Conservation (phyloP, 768 basidiomycete species). For the Boletus edulis region DNA sequence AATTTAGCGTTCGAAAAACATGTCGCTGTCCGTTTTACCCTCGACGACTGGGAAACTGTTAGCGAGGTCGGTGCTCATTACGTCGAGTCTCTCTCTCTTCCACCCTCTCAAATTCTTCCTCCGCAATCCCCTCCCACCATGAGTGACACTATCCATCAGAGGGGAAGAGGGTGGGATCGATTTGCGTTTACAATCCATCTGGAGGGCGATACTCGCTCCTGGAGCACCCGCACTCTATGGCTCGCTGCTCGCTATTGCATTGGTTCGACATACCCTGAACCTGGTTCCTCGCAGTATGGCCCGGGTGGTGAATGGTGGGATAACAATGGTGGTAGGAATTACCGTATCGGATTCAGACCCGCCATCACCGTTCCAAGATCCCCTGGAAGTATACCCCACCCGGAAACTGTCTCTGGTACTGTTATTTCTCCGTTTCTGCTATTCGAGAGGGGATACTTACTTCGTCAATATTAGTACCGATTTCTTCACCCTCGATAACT, state of each 20-base stretch:
- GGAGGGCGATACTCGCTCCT: slow-evolving; percentile 59
- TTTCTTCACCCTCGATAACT: neutral
- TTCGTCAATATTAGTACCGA: slow-evolving; percentile 4
- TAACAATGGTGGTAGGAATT: slow-evolving; percentile 79
- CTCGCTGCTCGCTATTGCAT: slow-evolving; percentile 55
- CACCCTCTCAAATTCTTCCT: slow-evolving; percentile 25
- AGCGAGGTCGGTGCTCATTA: slow-evolving; percentile 72
- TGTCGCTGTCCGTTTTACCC: slow-evolving; percentile 83
- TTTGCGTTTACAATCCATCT: slow-evolving; percentile 66
- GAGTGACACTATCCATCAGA: neutral
- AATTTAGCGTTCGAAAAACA: slow-evolving; percentile 87
- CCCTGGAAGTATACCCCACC: slow-evolving; percentile 2
- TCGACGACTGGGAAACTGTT: slow-evolving; percentile 93
- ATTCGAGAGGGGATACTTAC: neutral
- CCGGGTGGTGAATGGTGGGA: slow-evolving; percentile 88
- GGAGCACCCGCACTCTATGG: slow-evolving; percentile 54
- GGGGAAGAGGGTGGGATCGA: slow-evolving; percentile 47
- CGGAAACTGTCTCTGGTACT: slow-evolving; percentile 24
- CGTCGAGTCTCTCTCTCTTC: slow-evolving; percentile 35
- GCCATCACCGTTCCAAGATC: neutral
- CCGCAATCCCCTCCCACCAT: neutral
- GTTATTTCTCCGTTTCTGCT: neutral
- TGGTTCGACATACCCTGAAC: slow-evolving; percentile 14
- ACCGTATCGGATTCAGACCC: slow-evolving; percentile 63
- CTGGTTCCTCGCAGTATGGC: slow-evolving; percentile 28